Base-by-base conservation (phyloP, 2,329 filamentous ascomycete species). In the Fusarium clavum region DNA sequence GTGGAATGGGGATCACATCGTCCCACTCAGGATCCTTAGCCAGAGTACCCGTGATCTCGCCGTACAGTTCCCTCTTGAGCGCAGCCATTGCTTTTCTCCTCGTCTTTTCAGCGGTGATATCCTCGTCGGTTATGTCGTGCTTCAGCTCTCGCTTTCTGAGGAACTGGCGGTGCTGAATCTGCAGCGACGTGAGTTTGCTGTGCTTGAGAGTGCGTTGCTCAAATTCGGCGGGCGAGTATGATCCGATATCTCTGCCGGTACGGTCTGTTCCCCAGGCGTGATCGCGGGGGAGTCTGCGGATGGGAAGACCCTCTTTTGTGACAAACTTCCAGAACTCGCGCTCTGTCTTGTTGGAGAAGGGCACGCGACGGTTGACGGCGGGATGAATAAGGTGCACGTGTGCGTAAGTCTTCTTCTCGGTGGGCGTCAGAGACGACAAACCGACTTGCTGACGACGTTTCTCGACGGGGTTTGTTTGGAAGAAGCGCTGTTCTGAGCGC, bases 1-100 rank as follows among this genome's bases (percentile, higher is more conserved):
- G 90, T 6, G 92, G 90, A 59, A 98, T 91, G 22, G 94, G 94
- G 55, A 89, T 84, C 54, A 98, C 86, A 81, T 97, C 94, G 72
- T 93, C 90, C 95, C 94, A 98, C 67, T 85, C 86, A 2, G 93
- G 90, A 79, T 94, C 90, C 66, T 86, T 84, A 54, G 87, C 85
- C 45, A 82, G 71, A 75, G 81, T 70, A 11, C 83, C 84, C 49
- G 78, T 79, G 61, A 80, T 83, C 61, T 82, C 77, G 16, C 87
- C 86, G 73, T 89, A 88, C 14, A 89, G 79, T 48, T 88, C 85
- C 70, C 79, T 81, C 60, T 78, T 81, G 43, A 89, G 76, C 5
- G 74, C 72, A 4, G 87, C 84, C 83, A 90, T 89, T 48, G 85
- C 83, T 25, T 77, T 77, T 41, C 87, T 79, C 45, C 86, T 77